A percentile compares a stretch with the other conserved stretches of the same genome.
These are phyloP conservation scores for Alternaria sp. DNA, from an alignment of 2,329 filamentous ascomycete genomes.

Conservation along the genomic window DNA sequence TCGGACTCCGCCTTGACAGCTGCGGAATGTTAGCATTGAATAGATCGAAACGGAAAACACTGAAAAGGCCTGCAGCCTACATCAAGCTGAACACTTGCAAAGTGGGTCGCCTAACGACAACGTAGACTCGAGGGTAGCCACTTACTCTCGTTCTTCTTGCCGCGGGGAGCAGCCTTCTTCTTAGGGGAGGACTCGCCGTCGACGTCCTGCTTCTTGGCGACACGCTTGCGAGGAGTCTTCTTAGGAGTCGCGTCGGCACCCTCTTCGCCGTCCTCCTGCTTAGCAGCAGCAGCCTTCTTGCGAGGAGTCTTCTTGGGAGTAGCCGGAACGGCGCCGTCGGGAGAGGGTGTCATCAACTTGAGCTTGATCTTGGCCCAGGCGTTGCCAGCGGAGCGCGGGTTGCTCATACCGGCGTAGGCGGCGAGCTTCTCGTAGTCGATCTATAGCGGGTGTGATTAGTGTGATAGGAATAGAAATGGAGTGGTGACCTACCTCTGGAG, in stretches of 20 bases:
- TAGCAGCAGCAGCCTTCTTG: conserved; percentile 20
- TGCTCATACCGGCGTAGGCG: conserved; percentile 43
- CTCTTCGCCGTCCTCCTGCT: conserved; percentile 20
- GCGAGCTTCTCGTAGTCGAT: conserved; percentile 49
- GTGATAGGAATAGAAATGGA: background rate
- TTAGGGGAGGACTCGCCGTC: conserved; percentile 41
- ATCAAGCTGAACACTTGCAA: background rate
- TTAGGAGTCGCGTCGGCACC: conserved; percentile 27
- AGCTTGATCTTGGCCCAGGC: conserved; percentile 45
- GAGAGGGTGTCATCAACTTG: conserved; percentile 32
- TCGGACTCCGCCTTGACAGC: conserved; percentile 16
- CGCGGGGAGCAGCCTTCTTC: conserved; percentile 35
- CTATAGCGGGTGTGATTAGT: conserved; percentile 25
- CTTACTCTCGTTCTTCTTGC: conserved; percentile 32
- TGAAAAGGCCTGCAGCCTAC: background rate
- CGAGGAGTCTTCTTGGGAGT: conserved; percentile 32
- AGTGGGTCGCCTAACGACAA: background rate
- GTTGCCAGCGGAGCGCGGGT: conserved; percentile 46
- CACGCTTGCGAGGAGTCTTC: conserved; percentile 41
- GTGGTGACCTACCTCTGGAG: conserved; percentile 35
- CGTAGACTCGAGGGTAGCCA: background rate
- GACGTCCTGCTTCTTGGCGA: conserved; percentile 39
- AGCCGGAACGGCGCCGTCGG: conserved; percentile 12
- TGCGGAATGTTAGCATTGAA: conserved; percentile 10
- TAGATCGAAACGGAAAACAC: too few species aligned